A percentile compares a stretch with the other conserved stretches of the same genome.
These are phyloP conservation scores for Paraphoma chrysanthemicola DNA, from an alignment of 2,329 filamentous ascomycete genomes.

Conservation along the genomic window DNA sequence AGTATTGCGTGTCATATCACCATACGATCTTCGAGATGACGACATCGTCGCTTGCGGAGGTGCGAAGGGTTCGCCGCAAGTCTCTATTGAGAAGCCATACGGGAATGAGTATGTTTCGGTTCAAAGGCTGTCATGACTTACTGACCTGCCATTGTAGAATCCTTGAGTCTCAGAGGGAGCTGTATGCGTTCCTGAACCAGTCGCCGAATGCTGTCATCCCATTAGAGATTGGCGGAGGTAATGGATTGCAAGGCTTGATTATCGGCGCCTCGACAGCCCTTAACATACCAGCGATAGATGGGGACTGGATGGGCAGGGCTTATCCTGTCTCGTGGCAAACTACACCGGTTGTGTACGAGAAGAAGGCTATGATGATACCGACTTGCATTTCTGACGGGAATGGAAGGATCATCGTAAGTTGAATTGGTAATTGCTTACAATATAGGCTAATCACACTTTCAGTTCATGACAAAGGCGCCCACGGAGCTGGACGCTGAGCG, in stretches of 20 bases:
- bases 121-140: background rate
- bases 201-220: background rate
- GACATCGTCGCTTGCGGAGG: background rate
- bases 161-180: background rate
- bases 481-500: background rate
- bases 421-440: background rate
- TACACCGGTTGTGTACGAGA: background rate
- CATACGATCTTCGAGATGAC: background rate
- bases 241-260: conserved; percentile 5
- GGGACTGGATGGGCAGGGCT: conserved; percentile 11
- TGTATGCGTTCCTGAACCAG: background rate
- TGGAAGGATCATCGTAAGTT: background rate
- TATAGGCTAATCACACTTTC: background rate
- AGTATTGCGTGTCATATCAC: conserved; percentile 1
- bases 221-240: conserved; percentile 3
- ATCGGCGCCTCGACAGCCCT: background rate
- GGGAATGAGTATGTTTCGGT: background rate
- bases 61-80: background rate
- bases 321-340: conserved; percentile 9
- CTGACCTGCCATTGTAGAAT: background rate
- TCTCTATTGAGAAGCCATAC: background rate
- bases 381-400: background rate
- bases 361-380: background rate
- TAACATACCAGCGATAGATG: conserved; percentile 43
- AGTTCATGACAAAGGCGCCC: background rate